Base-by-base conservation (phyloP, 108 stramenopile species). In the Schizochytrium sp. region DNA sequence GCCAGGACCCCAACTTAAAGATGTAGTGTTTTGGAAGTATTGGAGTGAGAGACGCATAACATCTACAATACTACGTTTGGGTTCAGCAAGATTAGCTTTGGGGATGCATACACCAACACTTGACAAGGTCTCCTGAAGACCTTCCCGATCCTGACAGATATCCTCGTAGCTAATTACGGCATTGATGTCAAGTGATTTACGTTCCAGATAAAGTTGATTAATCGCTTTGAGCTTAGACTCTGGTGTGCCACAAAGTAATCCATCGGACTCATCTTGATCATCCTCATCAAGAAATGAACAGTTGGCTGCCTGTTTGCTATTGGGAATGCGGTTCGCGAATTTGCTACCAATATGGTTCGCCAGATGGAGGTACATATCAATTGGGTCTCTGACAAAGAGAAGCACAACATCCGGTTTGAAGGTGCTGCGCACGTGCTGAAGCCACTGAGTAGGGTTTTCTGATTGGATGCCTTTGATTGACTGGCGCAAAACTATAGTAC, bases 31-130 rank as follows among this genome's bases (percentile, higher is more conserved):
- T 15, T 38, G 64, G 15, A 69, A 69, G 64, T 69, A 69, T 44
- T 69, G 40, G 7, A 69, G 64, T 38, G 64, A 69, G 28, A 69
- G 44, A 7, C 64, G 64, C 64, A 69, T 69, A 44, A 69, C 64
- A 15, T 69, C 64, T 15, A 69, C 64, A 10, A 69, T 38, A 3
- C 64, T 69, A 38, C 64, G 44, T 69, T 69, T 69, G 64, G 64
- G 64, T 38, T 69, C 42, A 7, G 42, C 42, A 38, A 69, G 28
- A 69, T 69, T 44, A 5, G 7, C 64, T 44, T 69, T 44, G 64
- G 40, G 8, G 64, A 69, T 69, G 28, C 64, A 69, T 10, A 69
- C 44, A 7, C 64, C 64, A 44, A 44, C 64, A 7, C 64, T 38
- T 15, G 40, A 2, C 10, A 69, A 44, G 42, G 64, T 69, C 28